These are phyloP conservation scores for Heritiera littoralis DNA, from an alignment of 345 rosid species.

Conservation along the genomic window DNA sequence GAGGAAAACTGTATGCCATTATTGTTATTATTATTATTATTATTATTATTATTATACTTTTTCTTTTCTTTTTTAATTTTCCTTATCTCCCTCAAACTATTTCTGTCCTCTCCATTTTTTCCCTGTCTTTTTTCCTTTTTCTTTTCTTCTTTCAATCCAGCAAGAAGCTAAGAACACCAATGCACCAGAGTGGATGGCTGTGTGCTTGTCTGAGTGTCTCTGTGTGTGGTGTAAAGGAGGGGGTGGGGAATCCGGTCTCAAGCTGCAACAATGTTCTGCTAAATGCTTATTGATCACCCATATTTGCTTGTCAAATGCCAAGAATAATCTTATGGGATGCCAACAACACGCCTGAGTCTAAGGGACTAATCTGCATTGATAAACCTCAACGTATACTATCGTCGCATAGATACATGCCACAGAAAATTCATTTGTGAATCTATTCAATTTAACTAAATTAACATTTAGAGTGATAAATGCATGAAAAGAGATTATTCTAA, in stretches of 20 bases:
- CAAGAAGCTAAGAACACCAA: not conserved
- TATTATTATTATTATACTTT: too few relatives aligned
- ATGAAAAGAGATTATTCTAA: not conserved
- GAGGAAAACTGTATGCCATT: too few relatives aligned
- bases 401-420: not conserved
- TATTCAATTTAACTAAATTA: not conserved
- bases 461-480: not conserved
- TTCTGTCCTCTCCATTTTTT: not conserved
- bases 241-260: too few relatives aligned
- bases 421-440: constrained; percentile 7
- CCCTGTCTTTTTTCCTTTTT: not conserved
- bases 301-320: not conserved
- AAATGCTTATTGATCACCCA: not conserved
- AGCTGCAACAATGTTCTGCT: too few relatives aligned
- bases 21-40: too few relatives aligned
- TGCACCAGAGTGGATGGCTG: not conserved
- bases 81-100: not conserved
- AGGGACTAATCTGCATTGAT: not conserved
- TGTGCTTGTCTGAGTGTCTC: too few relatives aligned
- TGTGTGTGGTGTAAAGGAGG: too few relatives aligned
- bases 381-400: not conserved
- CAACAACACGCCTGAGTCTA: not conserved
- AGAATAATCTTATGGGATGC: not conserved
- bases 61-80: too few relatives aligned
- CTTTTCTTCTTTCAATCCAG: not conserved